Percentiles rank a stretch among this genome's conserved stretches.
These are phyloP conservation scores for Nannochloris sp. DNA, from an alignment of 139 green algal genomes.

Conservation along the genomic window DNA sequence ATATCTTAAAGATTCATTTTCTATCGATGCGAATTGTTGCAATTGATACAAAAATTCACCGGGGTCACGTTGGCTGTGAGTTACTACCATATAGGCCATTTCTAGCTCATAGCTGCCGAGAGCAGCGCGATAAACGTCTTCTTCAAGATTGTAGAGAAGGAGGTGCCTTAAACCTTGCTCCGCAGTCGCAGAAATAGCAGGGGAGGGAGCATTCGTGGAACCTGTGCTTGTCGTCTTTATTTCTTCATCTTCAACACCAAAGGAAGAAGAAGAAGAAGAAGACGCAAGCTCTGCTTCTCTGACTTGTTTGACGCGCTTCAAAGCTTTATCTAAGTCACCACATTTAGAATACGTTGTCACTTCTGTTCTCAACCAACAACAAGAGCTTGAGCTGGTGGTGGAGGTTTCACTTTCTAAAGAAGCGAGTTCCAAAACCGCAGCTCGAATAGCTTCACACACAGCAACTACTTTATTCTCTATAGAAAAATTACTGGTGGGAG, in stretches of 20 bases:
- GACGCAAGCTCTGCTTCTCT: constrained; percentile 51
- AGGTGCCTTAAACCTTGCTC: constrained; percentile 77
- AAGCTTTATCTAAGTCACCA: constrained; percentile 58
- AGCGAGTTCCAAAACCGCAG: constrained; percentile 14
- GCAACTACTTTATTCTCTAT: constrained; percentile 31
- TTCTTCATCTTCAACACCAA: background rate
- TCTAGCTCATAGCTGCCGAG: constrained; percentile 86
- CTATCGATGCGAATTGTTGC: constrained; percentile 38
- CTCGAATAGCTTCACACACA: constrained; percentile 32
- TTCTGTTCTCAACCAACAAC: constrained; percentile 50
- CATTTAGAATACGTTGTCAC: constrained; percentile 40
- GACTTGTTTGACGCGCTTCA: constrained; percentile 49
- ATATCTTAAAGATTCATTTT: constrained; percentile 21
- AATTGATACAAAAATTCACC: constrained; percentile 85
- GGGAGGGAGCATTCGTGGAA: background rate
- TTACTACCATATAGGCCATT: constrained; percentile 88
- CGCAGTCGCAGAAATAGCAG: constrained; percentile 17
- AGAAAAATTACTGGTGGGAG: too few species aligned
- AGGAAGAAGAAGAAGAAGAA: background rate
- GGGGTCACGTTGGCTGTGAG: constrained; percentile 75
- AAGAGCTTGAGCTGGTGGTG: too few species aligned
- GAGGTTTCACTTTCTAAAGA: background rate
- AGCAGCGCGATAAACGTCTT: constrained; percentile 77
- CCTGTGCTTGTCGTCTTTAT: background rate
- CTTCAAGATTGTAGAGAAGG: constrained; percentile 67